Evolutionary conservation across 768 basidiomycete species (phyloP).

Genomic region (Termitomyces sp.): DNA sequence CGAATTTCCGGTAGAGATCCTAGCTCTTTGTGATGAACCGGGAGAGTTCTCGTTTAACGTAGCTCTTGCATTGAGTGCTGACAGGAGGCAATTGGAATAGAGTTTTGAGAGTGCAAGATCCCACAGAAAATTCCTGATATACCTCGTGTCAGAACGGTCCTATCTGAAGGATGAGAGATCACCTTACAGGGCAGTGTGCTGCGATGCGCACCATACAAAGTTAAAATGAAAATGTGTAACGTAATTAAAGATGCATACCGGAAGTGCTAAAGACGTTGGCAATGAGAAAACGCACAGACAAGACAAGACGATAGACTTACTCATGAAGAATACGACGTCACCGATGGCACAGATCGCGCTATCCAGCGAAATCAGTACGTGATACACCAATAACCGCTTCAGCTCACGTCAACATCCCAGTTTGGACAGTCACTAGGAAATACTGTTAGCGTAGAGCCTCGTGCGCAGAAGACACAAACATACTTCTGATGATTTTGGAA

Average conservation of each 20-base stretch:
- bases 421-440: constrained; percentile 28
- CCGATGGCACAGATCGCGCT: constrained; percentile 41
- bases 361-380: not conserved
- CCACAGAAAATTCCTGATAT: constrained; percentile 44
- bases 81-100: constrained; percentile 47
- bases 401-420: constrained; percentile 36
- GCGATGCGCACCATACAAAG: not conserved
- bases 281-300: not conserved
- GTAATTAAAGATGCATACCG: constrained; percentile 20
- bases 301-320: constrained; percentile 23
- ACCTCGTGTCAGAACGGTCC: not conserved
- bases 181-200: constrained; percentile 47
- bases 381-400: not conserved
- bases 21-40: not conserved
- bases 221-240: not conserved
- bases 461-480: not conserved
- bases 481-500: constrained; percentile 30
- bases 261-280: constrained; percentile 25
- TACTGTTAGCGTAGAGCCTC: not conserved
- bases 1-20: not conserved
- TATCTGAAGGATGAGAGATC: not conserved
- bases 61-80: constrained; percentile 44
- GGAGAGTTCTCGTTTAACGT: constrained; percentile 25
- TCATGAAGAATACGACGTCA: constrained; percentile 46
- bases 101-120: constrained; percentile 45